Evolutionary conservation across 2,329 filamentous ascomycete species (phyloP), one percentile per base, ranked within the genome.

Genomic region (Pseudogymnoascus sp.): DNA sequence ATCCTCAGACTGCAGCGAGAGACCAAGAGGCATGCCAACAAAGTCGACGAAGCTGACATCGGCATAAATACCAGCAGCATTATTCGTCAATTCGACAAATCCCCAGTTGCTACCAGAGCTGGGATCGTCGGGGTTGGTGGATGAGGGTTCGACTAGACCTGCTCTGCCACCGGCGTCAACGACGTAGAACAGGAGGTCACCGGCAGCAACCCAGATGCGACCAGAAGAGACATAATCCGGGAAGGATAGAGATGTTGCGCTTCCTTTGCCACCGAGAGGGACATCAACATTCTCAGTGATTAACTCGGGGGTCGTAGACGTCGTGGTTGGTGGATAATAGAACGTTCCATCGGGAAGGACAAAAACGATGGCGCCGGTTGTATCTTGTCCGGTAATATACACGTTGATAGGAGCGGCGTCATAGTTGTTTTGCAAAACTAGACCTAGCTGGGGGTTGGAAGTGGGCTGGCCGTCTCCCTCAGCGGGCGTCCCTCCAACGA

Each of bases 31-130:
- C 67, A 88, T 72, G 67, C 78, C 77, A 65, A 91, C 82, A 74
- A 92, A 92, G 76, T 92, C 89, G 61, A 92, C 90, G 71, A 88
- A 87, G 65, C 80, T 84, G 68, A 92, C 86, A 68, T 89, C 89
- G 67, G 83, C 84, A 70, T 84, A 90, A 4, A 89, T 74, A 72
- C 88, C 79, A 33, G 72, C 69, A 36, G 74, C 68, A 72, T 88
- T 88, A 74, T 82, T 88, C 14, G 86, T 88, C 68, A 89, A 86
- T 73, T 90, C 87, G 75, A 81, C 84, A 70, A 90, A 90, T 28
- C 80, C 82, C 87, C 87, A 90, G 63, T 79, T 75, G 52, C 82
- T 75, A 36, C 81, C 75, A 70, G 85, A 84, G 72, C 89, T 90
- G 2, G 79, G 74, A 69, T 90, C 87, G 0, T 79, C 72, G 0